Conservation (phyloP, 2,329 filamentous ascomycete species). For the Lasiodiplodia theobromae region DNA sequence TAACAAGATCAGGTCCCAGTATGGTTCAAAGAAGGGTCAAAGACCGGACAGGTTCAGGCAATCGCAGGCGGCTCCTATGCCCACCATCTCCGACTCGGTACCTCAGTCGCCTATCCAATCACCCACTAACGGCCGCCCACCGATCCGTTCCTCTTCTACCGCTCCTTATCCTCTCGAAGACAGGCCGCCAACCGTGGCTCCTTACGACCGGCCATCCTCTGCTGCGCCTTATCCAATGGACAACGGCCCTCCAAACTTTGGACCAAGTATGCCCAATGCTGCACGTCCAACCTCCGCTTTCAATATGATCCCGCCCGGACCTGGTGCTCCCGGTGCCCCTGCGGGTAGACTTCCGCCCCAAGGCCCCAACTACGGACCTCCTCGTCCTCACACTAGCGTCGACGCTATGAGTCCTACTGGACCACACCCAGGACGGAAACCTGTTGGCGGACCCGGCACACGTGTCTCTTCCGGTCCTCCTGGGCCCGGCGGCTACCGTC, state of each 20-base stretch:
- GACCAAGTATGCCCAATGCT: slow-evolving; percentile 43
- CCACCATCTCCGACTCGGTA: slow-evolving; percentile 48
- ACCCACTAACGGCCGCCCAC: slow-evolving; percentile 37
- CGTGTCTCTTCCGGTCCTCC: slow-evolving; percentile 39
- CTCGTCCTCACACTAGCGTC: slow-evolving; percentile 47
- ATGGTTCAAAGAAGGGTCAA: slow-evolving; percentile 59
- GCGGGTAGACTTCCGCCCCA: slow-evolving; percentile 34
- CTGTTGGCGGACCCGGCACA: slow-evolving; percentile 30
- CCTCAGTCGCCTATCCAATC: slow-evolving; percentile 40
- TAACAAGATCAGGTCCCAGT: slow-evolving; percentile 74
- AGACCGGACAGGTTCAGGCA: slow-evolving; percentile 54
- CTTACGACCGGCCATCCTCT: slow-evolving; percentile 57
- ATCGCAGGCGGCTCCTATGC: slow-evolving; percentile 45
- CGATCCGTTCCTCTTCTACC: slow-evolving; percentile 43
- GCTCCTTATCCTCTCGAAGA: slow-evolving; percentile 55
- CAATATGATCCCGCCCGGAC: slow-evolving; percentile 53
- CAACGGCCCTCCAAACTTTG: slow-evolving; percentile 62
- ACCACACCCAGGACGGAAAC: slow-evolving; percentile 38
- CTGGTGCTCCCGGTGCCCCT: slow-evolving; percentile 35
- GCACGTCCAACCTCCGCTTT: slow-evolving; percentile 57
- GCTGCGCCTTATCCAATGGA: slow-evolving; percentile 75
- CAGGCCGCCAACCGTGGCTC: slow-evolving; percentile 46
- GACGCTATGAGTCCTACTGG: slow-evolving; percentile 45
- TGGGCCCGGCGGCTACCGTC: slow-evolving; percentile 44
- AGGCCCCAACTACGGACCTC: slow-evolving; percentile 40